phyloP scores from a whole-genome alignment of 2,329 filamentous ascomycete genomes.

The Fusarium graminum region DNA sequence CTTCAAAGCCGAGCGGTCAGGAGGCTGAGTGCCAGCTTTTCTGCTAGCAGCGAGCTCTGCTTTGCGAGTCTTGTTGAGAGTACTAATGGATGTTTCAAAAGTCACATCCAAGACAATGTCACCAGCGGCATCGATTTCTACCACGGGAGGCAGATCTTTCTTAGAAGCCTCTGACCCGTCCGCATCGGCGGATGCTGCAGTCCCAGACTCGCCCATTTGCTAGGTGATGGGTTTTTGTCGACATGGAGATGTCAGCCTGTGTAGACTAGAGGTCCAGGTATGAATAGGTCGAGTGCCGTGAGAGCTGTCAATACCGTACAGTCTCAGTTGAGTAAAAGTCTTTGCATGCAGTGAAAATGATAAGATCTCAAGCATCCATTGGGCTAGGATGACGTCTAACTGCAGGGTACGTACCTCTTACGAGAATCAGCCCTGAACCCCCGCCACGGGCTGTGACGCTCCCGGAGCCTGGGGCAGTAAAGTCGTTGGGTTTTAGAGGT shows the following conservation, averaged over 20 bases:
- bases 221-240: conserved; percentile 31
- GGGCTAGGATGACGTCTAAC: conserved; percentile 35
- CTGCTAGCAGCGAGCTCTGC: conserved; percentile 52
- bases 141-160: conserved; percentile 53
- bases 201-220: conserved; percentile 52
- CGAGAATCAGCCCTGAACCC: conserved; percentile 7
- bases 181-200: conserved; percentile 50
- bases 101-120: conserved; percentile 76
- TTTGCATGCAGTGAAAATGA: conserved; percentile 21
- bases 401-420: conserved; percentile 25
- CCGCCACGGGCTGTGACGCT: conserved; percentile 15
- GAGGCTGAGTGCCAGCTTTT: conserved; percentile 47
- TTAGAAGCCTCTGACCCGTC: conserved; percentile 49
- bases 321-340: conserved; percentile 18
- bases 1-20: conserved; percentile 52
- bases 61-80: conserved; percentile 62
- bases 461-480: conserved; percentile 12
- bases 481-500: conserved; percentile 38
- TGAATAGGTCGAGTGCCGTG: conserved; percentile 14
- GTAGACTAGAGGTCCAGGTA: conserved; percentile 20
- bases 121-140: conserved; percentile 68
- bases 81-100: conserved; percentile 70
- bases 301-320: conserved; percentile 10
- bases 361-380: conserved; percentile 30
- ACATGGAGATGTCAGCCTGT: conserved; percentile 46